Evolutionary conservation across 805 yeast species (phyloP), one percentile per base, ranked within the genome.

Genomic region (Kockiozyma suomiensis): DNA sequence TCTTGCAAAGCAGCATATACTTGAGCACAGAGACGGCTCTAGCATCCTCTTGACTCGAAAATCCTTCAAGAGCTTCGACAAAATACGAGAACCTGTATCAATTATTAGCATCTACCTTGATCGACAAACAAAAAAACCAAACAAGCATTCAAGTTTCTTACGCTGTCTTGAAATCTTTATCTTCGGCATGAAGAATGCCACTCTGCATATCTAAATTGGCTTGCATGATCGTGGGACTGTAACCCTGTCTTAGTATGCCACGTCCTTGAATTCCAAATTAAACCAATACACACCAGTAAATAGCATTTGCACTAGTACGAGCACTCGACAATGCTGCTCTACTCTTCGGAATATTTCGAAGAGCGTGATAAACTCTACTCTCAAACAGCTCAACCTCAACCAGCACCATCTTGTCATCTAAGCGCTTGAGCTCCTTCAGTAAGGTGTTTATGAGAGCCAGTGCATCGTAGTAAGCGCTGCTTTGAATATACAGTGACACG

Each of bases 361-460:
- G 79, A 28, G 96, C 91, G 73, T 92, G 97, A 74, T 87, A 94
- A 42, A 90, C 90, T 70, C 90, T 87, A 21, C 94, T 82, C 74
- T 94, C 98, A 65, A 94, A 82, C 66, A 94, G 78, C 75, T 94
- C 98, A 38, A 94, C 97, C 74, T 94, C 99, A 13, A 94, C 97
- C 55, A 94, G 82, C 33, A 97, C 90, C 54, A 94, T 86, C 75
- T 94, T 94, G 75, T 94, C 99, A 74, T 94, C 99, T 66, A 94
- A 80, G 72, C 90, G 88, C 76, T 93, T 94, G 74, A 93, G 90
- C 74, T 94, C 97, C 66, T 81, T 80, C 67, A 93, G 79, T 68
- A 94, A 80, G 15, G 80, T 80, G 62, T 85, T 84, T 64, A 92
- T 88, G 62, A 91, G 82, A 51, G 82, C 79, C 50, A 94, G 77